Evolutionary conservation across 2,329 filamentous ascomycete species (phyloP), one percentile per base, ranked within the genome.

Genomic region (Chaetothyriales sp.): DNA sequence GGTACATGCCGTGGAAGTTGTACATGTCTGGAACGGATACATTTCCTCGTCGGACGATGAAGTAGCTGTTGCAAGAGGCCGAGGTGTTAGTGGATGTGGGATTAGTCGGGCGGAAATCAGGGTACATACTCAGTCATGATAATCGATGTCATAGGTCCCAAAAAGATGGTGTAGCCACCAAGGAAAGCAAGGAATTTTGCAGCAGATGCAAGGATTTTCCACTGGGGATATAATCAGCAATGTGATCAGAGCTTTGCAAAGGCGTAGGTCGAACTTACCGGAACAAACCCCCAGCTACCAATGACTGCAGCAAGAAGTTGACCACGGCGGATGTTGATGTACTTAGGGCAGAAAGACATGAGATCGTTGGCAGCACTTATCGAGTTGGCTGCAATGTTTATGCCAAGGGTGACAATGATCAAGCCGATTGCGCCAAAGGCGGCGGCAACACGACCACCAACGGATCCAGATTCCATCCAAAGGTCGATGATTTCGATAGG

Each of bases 121-220:
- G 20, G 44, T 28, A 54, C 51, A 50, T 32, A 56, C 52, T 58
- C 56, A 36, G 47, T 48, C 0, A 73, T 67, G 66, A 81, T 74
- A 55, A 83, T 77, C 0, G 73, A 73, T 0, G 77, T 76, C 52
- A 83, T 79, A 0, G 80, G 79, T 0, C 77, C 79, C 0, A 84
- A 67, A 64, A 84, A 84, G 42, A 83, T 72, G 1, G 75, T 74
- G 61, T 82, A 80, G 0, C 79, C 80, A 44, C 74, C 71, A 74
- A 86, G 81, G 65, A 84, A 85, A 44, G 75, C 73, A 2, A 82
- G 65, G 57, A 83, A 78, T 1, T 73, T 78, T 1, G 65, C 62
- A 1, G 79, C 80, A 0, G 74, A 79, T 32, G 64, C 69, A 18
- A 83, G 67, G 51, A 83, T 83, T 65, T 81, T 81, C 80, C 79